phyloP scores from a whole-genome alignment of 139 green algal species.

The Chlamydomonas incerta region DNA sequence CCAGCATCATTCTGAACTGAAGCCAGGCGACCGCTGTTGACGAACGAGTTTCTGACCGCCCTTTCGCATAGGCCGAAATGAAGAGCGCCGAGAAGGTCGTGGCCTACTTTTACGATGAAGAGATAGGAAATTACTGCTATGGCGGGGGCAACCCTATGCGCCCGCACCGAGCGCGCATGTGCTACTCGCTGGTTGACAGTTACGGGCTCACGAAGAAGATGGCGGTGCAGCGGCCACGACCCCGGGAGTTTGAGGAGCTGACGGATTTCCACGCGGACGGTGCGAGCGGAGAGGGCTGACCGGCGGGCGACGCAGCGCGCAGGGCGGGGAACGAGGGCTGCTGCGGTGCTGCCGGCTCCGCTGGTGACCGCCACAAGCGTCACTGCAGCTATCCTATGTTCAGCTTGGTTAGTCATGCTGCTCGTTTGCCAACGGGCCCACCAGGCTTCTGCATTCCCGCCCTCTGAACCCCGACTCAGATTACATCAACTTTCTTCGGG shows the following conservation, averaged over 20 bases:
- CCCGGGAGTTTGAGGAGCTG: constrained; percentile 77
- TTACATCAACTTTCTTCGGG: constrained; percentile 97
- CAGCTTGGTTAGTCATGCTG: too few relatives aligned
- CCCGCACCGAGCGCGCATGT: constrained; percentile 94
- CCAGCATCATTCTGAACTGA: too few relatives aligned
- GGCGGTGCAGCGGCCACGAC: constrained; percentile 79
- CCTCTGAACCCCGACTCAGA: constrained; percentile 69
- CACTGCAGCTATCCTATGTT: too few relatives aligned
- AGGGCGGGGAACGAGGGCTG: too few relatives aligned
- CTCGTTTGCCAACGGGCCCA: too few relatives aligned
- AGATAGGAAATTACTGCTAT: constrained; percentile 92
- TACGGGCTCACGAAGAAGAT: constrained; percentile 92
- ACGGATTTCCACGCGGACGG: constrained; percentile 95
- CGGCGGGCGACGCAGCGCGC: too few relatives aligned
- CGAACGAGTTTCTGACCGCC: too few relatives aligned
- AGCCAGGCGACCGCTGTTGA: too few relatives aligned
- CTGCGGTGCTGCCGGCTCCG: too few relatives aligned
- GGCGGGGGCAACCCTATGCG: constrained; percentile 91
- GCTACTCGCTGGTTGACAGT: constrained; percentile 92
- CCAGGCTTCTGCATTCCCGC: not conserved
- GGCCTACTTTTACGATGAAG: constrained; percentile 96
- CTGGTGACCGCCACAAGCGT: too few relatives aligned
- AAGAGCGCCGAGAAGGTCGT: constrained; percentile 59
- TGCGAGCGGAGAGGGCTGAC: constrained; percentile 46
- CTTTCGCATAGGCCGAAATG: not conserved